Conservation (phyloP, 768 basidiomycete genomes). For the Cubamyces lactineus region DNA sequence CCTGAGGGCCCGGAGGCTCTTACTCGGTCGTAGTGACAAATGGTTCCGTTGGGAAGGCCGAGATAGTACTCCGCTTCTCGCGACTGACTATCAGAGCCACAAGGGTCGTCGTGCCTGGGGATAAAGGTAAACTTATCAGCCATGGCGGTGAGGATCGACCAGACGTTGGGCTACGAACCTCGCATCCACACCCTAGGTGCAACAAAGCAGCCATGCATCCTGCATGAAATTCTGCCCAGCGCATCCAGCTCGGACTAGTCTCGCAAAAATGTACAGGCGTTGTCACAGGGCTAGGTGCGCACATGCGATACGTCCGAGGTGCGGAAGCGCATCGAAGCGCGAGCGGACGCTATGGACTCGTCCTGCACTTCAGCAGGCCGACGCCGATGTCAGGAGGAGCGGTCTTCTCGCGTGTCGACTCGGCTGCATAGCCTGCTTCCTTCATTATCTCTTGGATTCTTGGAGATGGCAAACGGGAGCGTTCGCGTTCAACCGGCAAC, state of each 20-base stretch:
- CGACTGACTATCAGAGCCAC: background rate
- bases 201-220: too few relatives aligned
- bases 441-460: too few relatives aligned
- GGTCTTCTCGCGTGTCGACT: too few relatives aligned
- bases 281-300: background rate
- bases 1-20: background rate
- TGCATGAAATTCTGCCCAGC: too few relatives aligned
- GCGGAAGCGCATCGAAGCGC: too few relatives aligned
- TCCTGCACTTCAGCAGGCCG: too few relatives aligned
- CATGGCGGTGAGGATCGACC: background rate
- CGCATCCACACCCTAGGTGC: background rate
- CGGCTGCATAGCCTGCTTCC: too few relatives aligned
- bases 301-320: too few relatives aligned
- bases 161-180: background rate
- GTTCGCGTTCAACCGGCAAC: too few relatives aligned
- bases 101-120: background rate
- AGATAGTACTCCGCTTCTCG: background rate
- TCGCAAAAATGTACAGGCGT: conserved; percentile 1
- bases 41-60: background rate
- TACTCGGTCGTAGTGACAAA: background rate
- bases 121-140: background rate
- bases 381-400: too few relatives aligned
- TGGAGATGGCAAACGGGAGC: too few relatives aligned
- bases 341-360: too few relatives aligned
- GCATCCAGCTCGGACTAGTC: background rate